Base-by-base conservation (phyloP, 1,139 yeast genomes). In the Pichia sp. region DNA sequence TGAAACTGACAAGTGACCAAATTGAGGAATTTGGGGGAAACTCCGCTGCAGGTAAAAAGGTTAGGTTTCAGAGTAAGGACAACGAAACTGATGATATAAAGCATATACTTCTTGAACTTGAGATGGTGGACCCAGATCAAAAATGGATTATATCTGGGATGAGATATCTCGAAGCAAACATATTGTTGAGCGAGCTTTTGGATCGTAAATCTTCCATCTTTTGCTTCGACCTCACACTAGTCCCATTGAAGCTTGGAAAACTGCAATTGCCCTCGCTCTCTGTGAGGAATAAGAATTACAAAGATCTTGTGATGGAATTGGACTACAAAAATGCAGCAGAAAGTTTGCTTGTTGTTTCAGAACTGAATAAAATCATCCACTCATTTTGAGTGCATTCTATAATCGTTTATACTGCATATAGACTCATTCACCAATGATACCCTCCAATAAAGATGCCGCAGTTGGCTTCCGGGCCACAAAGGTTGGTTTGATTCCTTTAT, bases 171-270 rank as follows among this genome's bases (percentile, higher is more conserved):
- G 55, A 58, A 12, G 54, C 67, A 6, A 60, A 39, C 7, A 30
- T 46, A 33, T 43, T 36, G 51, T 67, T 32, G 53, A 41, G 38
- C 12, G 38, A 38, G 8, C 24, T 36, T 4, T 21, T 34, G 3
- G 36, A 27, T 8, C 35, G 36, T 8, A 32, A 37, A 2, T 45
- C 44, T 9, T 32, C 35, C 7, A 22, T 23, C 5, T 47, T 42
- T 22, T 46, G 45, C 5, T 56, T 71, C 22, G 59, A 66, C 12
- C 44, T 87, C 11, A 60, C 70, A 4, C 56, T 88, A 44, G 68
- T 86, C 10, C 96, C 97, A 0, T 56, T 86, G 39, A 77, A 72
- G 43, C 75, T 81, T 17, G 97, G 97, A 0, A 78, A 79, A 44
- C 55, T 87, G 11, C 58, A 66, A 5, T 62, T 84, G 26, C 97